Evolutionary conservation across 2,329 filamentous ascomycete species (phyloP).

Genomic region (Fusarium piperis): DNA sequence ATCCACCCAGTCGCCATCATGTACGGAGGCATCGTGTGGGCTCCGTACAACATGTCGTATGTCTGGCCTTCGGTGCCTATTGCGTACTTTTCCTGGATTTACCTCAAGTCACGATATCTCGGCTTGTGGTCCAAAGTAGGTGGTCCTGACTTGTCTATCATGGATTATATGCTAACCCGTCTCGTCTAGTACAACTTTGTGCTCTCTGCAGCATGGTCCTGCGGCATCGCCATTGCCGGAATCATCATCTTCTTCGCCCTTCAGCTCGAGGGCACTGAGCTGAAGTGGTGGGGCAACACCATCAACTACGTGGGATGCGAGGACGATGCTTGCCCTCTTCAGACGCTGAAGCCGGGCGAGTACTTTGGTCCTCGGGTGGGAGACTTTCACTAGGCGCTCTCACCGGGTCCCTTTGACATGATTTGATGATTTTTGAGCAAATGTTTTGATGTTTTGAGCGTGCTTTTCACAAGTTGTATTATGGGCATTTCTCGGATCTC

Average conservation of each 20-base stretch:
- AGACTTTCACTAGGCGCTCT: constrained; percentile 21
- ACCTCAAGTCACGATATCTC: constrained; percentile 55
- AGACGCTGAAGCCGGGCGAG: constrained; percentile 41
- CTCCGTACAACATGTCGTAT: constrained; percentile 59
- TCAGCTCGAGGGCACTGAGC: constrained; percentile 48
- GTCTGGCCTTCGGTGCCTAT: constrained; percentile 58
- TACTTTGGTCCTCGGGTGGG: constrained; percentile 45
- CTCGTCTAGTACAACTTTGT: constrained; percentile 55
- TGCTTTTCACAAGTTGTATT: constrained; percentile 32
- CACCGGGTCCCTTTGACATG: constrained; percentile 4
- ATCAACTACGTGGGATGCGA: constrained; percentile 42
- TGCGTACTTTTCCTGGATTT: constrained; percentile 60
- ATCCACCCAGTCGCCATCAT: constrained; percentile 55
- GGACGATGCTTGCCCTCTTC: constrained; percentile 35
- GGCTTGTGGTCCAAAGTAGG: constrained; percentile 59
- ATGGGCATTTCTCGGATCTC: constrained; percentile 31
- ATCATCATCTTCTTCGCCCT: constrained; percentile 61
- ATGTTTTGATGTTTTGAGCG: constrained; percentile 36
- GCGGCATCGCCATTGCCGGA: constrained; percentile 57
- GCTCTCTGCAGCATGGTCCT: constrained; percentile 56
- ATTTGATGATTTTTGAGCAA: constrained; percentile 37
- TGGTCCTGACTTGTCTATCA: neutral
- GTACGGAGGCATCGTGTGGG: constrained; percentile 52
- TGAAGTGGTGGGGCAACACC: constrained; percentile 59
- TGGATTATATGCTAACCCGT: too few relatives aligned